Percentiles rank a stretch among this genome's conserved stretches.
Evolutionary conservation across 1,139 yeast genomes (phyloP).

Genomic region (Pichia cactophila): DNA sequence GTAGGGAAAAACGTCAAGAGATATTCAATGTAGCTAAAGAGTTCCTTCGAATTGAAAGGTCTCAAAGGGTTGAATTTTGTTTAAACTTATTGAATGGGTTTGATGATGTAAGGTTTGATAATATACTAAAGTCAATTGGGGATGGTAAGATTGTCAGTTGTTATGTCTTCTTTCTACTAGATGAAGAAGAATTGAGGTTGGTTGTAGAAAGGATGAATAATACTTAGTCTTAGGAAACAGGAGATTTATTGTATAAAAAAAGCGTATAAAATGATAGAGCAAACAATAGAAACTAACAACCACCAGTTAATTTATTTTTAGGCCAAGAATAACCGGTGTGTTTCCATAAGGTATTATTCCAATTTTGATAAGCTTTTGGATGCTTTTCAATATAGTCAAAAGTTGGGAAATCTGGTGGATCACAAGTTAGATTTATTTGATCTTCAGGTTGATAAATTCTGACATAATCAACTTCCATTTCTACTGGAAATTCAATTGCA

Average conservation of each 20-base stretch:
- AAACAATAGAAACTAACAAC: conserved; percentile 9
- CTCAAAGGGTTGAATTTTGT: neutral
- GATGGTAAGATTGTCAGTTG: neutral
- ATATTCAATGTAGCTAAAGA: neutral
- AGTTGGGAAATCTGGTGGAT: conserved; percentile 50
- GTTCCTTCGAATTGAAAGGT: neutral
- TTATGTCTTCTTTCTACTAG: neutral
- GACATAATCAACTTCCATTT: conserved; percentile 46
- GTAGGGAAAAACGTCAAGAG: neutral
- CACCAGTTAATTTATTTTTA: conserved; percentile 26
- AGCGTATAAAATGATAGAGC: neutral
- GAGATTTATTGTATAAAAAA: conserved; percentile 8
- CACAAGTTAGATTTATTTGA: conserved; percentile 40
- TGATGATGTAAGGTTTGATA: neutral
- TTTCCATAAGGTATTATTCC: conserved; percentile 39
- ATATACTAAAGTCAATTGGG: neutral
- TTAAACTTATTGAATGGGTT: neutral
- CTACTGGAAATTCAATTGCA: conserved; percentile 43
- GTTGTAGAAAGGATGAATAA: neutral
- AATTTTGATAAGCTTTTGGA: conserved; percentile 38
- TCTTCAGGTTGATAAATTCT: conserved; percentile 52
- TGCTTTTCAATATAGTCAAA: conserved; percentile 45
- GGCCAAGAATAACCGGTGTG: conserved; percentile 31
- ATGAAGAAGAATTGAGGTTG: neutral
- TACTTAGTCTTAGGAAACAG: neutral